Conservation (phyloP, 805 yeast genomes). For the Nakazawaea wickerhamii region DNA sequence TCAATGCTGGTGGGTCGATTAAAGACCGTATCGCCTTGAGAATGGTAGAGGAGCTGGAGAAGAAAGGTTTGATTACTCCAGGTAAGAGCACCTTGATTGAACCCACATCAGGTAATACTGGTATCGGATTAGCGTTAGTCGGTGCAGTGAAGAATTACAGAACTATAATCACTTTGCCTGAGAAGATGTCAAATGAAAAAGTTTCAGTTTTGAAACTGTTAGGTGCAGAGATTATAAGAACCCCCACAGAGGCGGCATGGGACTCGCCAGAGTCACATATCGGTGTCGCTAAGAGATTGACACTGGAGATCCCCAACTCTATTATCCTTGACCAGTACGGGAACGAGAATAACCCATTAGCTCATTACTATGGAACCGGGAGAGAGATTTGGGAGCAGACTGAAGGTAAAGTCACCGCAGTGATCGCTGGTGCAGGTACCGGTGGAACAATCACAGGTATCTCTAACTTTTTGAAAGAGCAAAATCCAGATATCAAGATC, state of each 20-base stretch:
- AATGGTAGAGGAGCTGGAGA: conserved; percentile 84
- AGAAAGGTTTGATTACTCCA: conserved; percentile 72
- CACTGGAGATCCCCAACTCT: conserved; percentile 79
- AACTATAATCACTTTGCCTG: conserved; percentile 83
- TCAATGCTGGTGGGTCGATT: conserved; percentile 88
- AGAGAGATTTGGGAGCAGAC: conserved; percentile 82
- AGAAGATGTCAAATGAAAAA: conserved; percentile 88
- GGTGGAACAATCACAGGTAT: conserved; percentile 91
- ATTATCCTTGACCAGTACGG: conserved; percentile 81
- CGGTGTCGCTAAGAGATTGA: conserved; percentile 78
- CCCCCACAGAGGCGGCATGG: conserved; percentile 92
- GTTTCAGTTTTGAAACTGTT: conserved; percentile 83
- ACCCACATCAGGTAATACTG: conserved; percentile 90
- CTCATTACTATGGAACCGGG: conserved; percentile 83
- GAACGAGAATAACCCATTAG: conserved; percentile 73
- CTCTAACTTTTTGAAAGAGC: conserved; percentile 67
- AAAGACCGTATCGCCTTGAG: conserved; percentile 84
- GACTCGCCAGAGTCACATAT: conserved; percentile 88
- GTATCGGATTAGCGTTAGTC: conserved; percentile 81
- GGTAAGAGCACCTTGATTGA: conserved; percentile 73
- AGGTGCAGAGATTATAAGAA: conserved; percentile 87
- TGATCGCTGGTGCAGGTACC: conserved; percentile 92
- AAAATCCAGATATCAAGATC: conserved; percentile 54
- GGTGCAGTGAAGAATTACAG: conserved; percentile 87
- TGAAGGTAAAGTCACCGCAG: conserved; percentile 59